These are phyloP conservation scores for Sclerotinia glacialis DNA, from an alignment of 2,329 filamentous ascomycete species.

Conservation along the genomic window DNA sequence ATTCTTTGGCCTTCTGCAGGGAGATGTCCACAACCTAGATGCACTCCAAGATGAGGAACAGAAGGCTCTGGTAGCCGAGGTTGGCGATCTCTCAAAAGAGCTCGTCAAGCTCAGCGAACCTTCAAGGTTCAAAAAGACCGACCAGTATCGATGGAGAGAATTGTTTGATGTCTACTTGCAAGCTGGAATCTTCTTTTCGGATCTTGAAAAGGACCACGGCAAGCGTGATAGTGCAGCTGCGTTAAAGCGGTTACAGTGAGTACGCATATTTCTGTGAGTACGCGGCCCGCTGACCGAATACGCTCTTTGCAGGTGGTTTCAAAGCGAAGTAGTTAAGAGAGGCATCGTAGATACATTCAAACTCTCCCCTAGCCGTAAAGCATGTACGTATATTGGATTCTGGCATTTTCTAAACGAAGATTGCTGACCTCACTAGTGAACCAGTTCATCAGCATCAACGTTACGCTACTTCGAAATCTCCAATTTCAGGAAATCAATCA, in stretches of 20 bases:
- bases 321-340: conserved; percentile 60
- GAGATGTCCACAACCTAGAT: conserved; percentile 62
- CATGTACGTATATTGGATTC: conserved; percentile 38
- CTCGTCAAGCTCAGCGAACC: conserved; percentile 63
- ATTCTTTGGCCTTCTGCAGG: conserved; percentile 75
- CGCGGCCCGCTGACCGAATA: background rate
- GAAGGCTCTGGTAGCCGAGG: conserved; percentile 58
- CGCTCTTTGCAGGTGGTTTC: conserved; percentile 53
- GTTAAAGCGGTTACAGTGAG: conserved; percentile 54
- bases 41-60: conserved; percentile 62
- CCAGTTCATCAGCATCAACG: conserved; percentile 70
- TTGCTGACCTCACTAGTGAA: conserved; percentile 14
- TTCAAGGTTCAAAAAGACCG: conserved; percentile 55
- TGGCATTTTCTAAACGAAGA: conserved; percentile 55
- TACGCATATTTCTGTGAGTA: background rate
- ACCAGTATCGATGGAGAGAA: conserved; percentile 73
- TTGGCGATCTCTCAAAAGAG: conserved; percentile 61
- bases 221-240: conserved; percentile 64
- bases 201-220: conserved; percentile 67
- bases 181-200: conserved; percentile 78
- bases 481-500: conserved; percentile 84
- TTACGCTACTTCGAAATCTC: conserved; percentile 72
- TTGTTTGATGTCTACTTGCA: conserved; percentile 82
- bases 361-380: conserved; percentile 60
- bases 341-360: conserved; percentile 62